A percentile compares a stretch with the other conserved stretches of the same genome.
Evolutionary conservation across 129 eudicot species (phyloP).

Genomic region (Chrysanthemum seticuspe): DNA sequence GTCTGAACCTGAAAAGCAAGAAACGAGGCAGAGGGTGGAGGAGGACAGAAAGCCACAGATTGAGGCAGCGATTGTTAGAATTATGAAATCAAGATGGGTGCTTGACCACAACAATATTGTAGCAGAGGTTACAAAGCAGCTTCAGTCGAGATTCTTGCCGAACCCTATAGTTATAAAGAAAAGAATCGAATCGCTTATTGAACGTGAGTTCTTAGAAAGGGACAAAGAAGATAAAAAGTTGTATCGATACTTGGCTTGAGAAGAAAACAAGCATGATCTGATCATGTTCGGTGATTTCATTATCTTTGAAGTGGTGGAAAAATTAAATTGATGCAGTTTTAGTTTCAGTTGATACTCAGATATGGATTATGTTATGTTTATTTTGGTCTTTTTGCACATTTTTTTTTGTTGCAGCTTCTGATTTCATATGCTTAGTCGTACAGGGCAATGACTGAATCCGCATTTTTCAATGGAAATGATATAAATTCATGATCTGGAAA

Average conservation of each 20-base stretch:
- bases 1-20: constrained; percentile 44
- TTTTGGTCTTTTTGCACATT: not conserved
- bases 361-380: not conserved
- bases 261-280: not conserved
- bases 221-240: constrained; percentile 51
- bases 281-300: not conserved
- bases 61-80: constrained; percentile 54
- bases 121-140: constrained; percentile 51
- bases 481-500: not conserved
- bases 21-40: constrained; percentile 60
- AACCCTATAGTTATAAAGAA: constrained; percentile 56
- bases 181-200: constrained; percentile 51
- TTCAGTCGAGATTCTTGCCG: constrained; percentile 54
- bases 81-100: constrained; percentile 51
- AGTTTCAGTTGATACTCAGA: constrained; percentile 13
- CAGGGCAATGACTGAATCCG: not conserved
- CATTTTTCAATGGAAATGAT: not conserved
- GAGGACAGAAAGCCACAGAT: constrained; percentile 60
- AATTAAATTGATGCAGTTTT: constrained; percentile 20
- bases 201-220: constrained; percentile 58
- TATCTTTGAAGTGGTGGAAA: constrained; percentile 3
- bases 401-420: not conserved
- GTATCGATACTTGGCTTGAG: constrained; percentile 55
- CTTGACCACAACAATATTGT: constrained; percentile 53
- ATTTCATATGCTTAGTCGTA: not conserved